Base-by-base conservation (phyloP, 2,329 filamentous ascomycete species). In the Thermoascus crustaceus region DNA sequence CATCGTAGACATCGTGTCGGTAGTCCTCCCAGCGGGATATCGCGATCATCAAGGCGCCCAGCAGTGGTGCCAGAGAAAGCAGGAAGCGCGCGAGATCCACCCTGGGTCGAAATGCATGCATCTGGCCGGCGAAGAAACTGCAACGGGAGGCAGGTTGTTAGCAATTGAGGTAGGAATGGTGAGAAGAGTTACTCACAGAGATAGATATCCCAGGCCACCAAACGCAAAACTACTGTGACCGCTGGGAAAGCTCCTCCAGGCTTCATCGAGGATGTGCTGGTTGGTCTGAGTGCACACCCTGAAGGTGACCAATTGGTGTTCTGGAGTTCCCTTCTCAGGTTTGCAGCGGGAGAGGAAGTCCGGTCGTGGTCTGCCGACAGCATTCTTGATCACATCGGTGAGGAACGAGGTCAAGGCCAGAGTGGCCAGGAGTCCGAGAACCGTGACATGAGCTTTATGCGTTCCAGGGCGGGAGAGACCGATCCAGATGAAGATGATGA, bases 321-420 rank as follows among this genome's bases (percentile, higher is more conserved):
- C 61, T 0, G 76, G 69, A 0, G 76, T 78, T 5, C 70, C 73
- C 9, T 68, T 57, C 37, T 58, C 64, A 1, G 91, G 88, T 45
- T 83, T 80, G 63, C 91, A 98, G 23, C 91, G 79, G n/a, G 82
- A 78, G 26, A 96, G 76, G 22, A 95, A 67, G 60, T 96, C 89
- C 3, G 89, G 89, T 5, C 89, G 76, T 19, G 87, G 85, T 7
- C 85, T 68, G 6, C 85, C 85, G 17, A 89, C 83, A 7, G 82
- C 75, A 55, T 94, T 94, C 63, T 98, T 98, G 54, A 96, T 72
- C 18, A 89, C 67, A 56, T 96, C 88, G 29, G 91, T 96, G 27
- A 96, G 68, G 58, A 95, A 82, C 4, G 78, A 75, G 0, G 85
- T 82, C 32, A 94, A 71, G 47, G 86, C 70, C 17, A 96, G 62